Base-by-base conservation (phyloP, 2,329 filamentous ascomycete genomes). In the Cytospora piceae region DNA sequence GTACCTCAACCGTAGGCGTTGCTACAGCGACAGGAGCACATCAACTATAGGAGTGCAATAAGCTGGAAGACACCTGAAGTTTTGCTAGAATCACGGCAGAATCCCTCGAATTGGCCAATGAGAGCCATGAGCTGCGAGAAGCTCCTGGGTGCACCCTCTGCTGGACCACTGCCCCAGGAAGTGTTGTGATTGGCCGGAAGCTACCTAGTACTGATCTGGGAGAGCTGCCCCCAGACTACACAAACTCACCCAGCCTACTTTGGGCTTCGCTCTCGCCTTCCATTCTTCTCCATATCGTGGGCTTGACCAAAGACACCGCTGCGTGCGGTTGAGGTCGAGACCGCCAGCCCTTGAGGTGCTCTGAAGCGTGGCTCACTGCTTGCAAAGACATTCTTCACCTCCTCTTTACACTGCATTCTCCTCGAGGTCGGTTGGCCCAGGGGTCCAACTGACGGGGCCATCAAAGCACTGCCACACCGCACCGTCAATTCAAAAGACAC, bases 381-480 rank as follows among this genome's bases (percentile, higher is more conserved):
- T 62, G 60, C 60, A 62, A 62, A 62, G 60, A 62, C 60, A 42
- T 56, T 29, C 27, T 49, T 62, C 60, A 56, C 49, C 60, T 49
- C 37, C 17, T 62, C 60, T 56, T 62, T 34, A 62, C 53, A 32
- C 53, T 15, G 7, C 22, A 51, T 15, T 4, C 14, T 15, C 59
- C 53, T 51, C 51, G 60, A 62, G 29, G 54, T 24, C 15, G 37
- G 52, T 42, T 39, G 29, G 53, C 7, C 52, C 53, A 34, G 11
- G 56, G 53, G 60, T 51, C 6, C 60, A 42, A 27, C 22, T 12
- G 53, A 56, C 27, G 53, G 60, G 60, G 56, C 60, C 60, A 62
- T 62, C 60, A 46, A 22, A 62, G 17, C 60, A 62, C 60, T 62
- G 60, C 1, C 60, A 14, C 22, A 56, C 60, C 60, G 7, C 15